Evolutionary conservation across 257 asterid genomes (phyloP).

Genomic region (Gentiana straminea): DNA sequence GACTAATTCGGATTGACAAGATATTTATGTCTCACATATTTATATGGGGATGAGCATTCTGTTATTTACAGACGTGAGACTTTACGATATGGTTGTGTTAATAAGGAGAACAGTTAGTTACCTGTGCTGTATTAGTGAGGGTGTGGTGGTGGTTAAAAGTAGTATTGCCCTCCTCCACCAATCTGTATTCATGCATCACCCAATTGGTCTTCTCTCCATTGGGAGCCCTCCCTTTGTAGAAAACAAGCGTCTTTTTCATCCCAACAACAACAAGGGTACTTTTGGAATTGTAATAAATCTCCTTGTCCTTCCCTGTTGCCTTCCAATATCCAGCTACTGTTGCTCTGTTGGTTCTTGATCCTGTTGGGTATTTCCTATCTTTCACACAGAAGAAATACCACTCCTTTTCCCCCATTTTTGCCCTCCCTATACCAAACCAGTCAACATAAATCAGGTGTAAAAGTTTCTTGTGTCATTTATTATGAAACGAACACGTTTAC

Average conservation of each 20-base stretch:
- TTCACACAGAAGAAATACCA: slow-evolving; percentile 80
- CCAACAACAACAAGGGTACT: slow-evolving; percentile 34
- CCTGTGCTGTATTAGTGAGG: slow-evolving; percentile 37
- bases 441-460: not conserved
- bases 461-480: too few species aligned
- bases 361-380: slow-evolving; percentile 80
- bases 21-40: too few species aligned
- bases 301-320: slow-evolving; percentile 84
- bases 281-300: slow-evolving; percentile 42
- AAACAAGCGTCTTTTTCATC: slow-evolving; percentile 79
- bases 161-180: slow-evolving; percentile 56
- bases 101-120: not conserved
- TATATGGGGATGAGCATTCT: too few species aligned
- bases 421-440: slow-evolving; percentile 38
- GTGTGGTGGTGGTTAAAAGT: slow-evolving; percentile 14
- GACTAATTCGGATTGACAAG: too few species aligned
- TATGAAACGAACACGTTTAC: too few species aligned
- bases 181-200: slow-evolving; percentile 77
- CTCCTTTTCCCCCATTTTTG: slow-evolving; percentile 70
- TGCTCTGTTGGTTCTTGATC: slow-evolving; percentile 73
- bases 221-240: slow-evolving; percentile 81
- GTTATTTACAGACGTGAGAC: too few species aligned
- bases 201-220: slow-evolving; percentile 73
- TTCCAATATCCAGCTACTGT: slow-evolving; percentile 85
- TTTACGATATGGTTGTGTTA: too few species aligned